Percentiles rank a stretch among this genome's conserved stretches.
Evolutionary conservation across 2,329 filamentous ascomycete genomes (phyloP).

Genomic region (Hymenoscyphus occultus): DNA sequence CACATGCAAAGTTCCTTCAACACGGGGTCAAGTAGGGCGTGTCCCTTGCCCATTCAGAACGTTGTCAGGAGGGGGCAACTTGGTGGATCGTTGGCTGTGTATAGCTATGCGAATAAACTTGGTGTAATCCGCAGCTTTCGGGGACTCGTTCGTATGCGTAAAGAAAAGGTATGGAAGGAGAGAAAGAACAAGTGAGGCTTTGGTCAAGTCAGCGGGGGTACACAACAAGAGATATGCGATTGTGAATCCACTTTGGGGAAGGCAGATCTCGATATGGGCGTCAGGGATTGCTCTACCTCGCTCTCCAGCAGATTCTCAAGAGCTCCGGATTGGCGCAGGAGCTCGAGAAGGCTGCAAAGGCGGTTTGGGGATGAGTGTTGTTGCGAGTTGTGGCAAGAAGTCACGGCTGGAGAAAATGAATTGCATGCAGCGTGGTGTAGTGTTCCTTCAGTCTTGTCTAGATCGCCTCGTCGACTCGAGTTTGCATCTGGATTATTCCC

Average conservation of each 20-base stretch:
- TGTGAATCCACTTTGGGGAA: slow-evolving; percentile 1
- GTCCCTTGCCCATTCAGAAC: not conserved
- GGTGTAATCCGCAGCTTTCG: not conserved
- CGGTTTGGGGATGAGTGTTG: not conserved
- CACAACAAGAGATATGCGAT: slow-evolving; percentile 1
- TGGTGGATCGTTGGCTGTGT: not conserved
- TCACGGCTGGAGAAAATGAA: slow-evolving; percentile 3
- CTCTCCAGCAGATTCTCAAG: not conserved
- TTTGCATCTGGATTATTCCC: not conserved
- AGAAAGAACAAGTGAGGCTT: not conserved
- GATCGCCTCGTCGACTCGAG: not conserved
- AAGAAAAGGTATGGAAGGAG: not conserved
- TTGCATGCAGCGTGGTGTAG: slow-evolving; percentile 3
- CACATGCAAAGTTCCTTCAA: slow-evolving; percentile 4
- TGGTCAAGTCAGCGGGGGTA: not conserved
- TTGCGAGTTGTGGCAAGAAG: not conserved
- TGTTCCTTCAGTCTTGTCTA: not conserved
- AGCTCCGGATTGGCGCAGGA: slow-evolving; percentile 1
- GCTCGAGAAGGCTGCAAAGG: not conserved
- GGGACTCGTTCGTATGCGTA: not conserved
- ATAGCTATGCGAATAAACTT: not conserved
- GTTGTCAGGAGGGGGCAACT: not conserved
- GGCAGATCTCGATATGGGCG: slow-evolving; percentile 1
- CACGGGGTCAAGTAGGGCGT: not conserved
- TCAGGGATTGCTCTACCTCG: slow-evolving; percentile 1